A percentile compares a stretch with the other conserved stretches of the same genome.
These are phyloP conservation scores for Cercospora citrullina DNA, from an alignment of 2,329 filamentous ascomycete species.

Conservation along the genomic window DNA sequence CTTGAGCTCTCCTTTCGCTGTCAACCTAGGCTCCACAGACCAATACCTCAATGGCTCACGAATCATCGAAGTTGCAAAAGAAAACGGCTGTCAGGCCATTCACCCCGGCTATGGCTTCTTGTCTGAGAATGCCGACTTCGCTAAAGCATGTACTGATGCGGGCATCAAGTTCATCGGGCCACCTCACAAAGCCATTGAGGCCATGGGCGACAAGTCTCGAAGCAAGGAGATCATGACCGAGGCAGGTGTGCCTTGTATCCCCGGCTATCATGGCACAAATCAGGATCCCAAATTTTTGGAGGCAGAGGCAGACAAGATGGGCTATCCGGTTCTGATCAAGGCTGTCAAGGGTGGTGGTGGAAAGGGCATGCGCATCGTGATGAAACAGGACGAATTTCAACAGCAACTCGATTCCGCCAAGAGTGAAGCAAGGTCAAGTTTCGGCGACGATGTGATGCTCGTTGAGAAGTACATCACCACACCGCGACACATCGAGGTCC, in stretches of 20 bases:
- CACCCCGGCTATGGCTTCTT: slow-evolving; percentile 96
- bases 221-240: slow-evolving; percentile 96
- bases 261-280: slow-evolving; percentile 87
- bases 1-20: slow-evolving; percentile 75
- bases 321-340: slow-evolving; percentile 65
- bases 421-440: slow-evolving; percentile 63
- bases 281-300: slow-evolving; percentile 67
- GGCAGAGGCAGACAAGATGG: slow-evolving; percentile 70
- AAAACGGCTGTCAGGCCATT: slow-evolving; percentile 83
- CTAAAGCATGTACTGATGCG: slow-evolving; percentile 81
- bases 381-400: slow-evolving; percentile 58
- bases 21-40: slow-evolving; percentile 78
- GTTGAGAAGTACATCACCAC: slow-evolving; percentile 69
- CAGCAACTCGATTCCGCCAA: slow-evolving; percentile 64
- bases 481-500: slow-evolving; percentile 66
- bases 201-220: slow-evolving; percentile 88
- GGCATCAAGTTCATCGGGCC: slow-evolving; percentile 94
- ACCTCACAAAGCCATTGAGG: slow-evolving; percentile 70
- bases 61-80: slow-evolving; percentile 84
- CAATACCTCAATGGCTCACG: slow-evolving; percentile 92
- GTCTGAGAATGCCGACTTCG: slow-evolving; percentile 90
- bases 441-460: slow-evolving; percentile 66
- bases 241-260: slow-evolving; percentile 94
- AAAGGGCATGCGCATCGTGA: slow-evolving; percentile 69
- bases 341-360: slow-evolving; percentile 65